Conservation (phyloP, 2,329 filamentous ascomycete genomes). For the Tolypocladium paradoxum region DNA sequence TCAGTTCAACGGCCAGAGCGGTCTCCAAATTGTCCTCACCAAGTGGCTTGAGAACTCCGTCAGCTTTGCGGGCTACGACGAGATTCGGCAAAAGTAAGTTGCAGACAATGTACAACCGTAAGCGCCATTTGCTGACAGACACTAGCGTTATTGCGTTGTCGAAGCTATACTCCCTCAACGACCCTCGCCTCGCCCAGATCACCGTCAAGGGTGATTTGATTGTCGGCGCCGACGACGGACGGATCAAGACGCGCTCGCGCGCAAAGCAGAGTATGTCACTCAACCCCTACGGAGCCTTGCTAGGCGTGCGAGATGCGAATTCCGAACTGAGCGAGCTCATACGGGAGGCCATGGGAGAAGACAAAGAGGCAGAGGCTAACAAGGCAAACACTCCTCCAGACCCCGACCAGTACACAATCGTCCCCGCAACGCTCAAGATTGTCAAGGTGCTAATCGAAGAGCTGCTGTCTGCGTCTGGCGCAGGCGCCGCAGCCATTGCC, state of each 20-base stretch:
- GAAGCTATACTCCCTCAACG: slow-evolving; percentile 80
- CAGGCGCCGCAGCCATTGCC: slow-evolving; percentile 46
- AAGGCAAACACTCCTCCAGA: slow-evolving; percentile 34
- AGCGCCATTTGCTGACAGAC: slow-evolving; percentile 15
- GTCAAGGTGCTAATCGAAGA: slow-evolving; percentile 93
- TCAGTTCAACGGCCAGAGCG: slow-evolving; percentile 66
- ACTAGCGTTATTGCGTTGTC: slow-evolving; percentile 79
- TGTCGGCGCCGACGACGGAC: slow-evolving; percentile 57
- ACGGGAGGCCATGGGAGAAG: not conserved
- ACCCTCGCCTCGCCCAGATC: slow-evolving; percentile 66
- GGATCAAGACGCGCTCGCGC: slow-evolving; percentile 90
- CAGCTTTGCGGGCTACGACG: slow-evolving; percentile 96
- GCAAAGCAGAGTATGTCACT: slow-evolving; percentile 58
- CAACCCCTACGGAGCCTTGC: not conserved
- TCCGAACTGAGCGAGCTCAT: not conserved
- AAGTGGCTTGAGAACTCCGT: slow-evolving; percentile 98
- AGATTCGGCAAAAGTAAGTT: slow-evolving; percentile 86
- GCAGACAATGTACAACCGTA: not conserved
- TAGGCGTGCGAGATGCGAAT: not conserved
- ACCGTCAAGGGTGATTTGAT: slow-evolving; percentile 89
- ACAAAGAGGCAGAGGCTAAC: slow-evolving; percentile 15
- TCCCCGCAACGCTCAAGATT: slow-evolving; percentile 87
- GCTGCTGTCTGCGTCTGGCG: slow-evolving; percentile 67
- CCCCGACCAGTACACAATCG: slow-evolving; percentile 79
- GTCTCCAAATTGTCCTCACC: slow-evolving; percentile 77